phyloP scores from a whole-genome alignment of 2,329 filamentous ascomycete species.

The Arthroderma sp. region DNA sequence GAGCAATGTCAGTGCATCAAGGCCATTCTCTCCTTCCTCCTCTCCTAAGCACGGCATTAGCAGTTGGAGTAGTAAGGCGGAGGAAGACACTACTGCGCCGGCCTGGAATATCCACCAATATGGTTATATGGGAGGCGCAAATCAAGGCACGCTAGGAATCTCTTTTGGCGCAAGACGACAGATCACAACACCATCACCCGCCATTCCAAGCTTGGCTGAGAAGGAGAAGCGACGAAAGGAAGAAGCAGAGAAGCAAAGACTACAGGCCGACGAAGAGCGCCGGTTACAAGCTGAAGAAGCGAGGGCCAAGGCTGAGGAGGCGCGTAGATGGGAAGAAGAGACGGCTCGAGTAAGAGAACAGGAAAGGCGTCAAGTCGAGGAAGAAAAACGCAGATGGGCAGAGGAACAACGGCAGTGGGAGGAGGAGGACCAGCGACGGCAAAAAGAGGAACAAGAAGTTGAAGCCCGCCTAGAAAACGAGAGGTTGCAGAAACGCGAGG shows the following conservation, averaged over 20 bases:
- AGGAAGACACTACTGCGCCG: slow-evolving; percentile 68
- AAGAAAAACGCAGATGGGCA: slow-evolving; percentile 34
- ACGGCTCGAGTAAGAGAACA: slow-evolving; percentile 38
- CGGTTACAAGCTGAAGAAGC: slow-evolving; percentile 35
- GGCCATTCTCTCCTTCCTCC: slow-evolving; percentile 30
- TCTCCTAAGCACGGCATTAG: slow-evolving; percentile 47
- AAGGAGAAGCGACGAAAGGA: slow-evolving; percentile 59
- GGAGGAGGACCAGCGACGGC: slow-evolving; percentile 57
- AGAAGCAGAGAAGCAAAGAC: slow-evolving; percentile 40
- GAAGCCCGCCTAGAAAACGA: slow-evolving; percentile 56
- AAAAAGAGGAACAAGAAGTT: slow-evolving; percentile 58
- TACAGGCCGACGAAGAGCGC: slow-evolving; percentile 41
- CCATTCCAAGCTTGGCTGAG: slow-evolving; percentile 68
- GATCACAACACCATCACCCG: slow-evolving; percentile 70
- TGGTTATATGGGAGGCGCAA: slow-evolving; percentile 94
- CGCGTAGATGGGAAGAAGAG: slow-evolving; percentile 36
- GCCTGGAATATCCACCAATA: slow-evolving; percentile 99
- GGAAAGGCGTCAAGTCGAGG: slow-evolving; percentile 30
- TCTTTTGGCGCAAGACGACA: slow-evolving; percentile 83
- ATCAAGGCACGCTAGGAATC: slow-evolving; percentile 87
- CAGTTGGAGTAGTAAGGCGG: slow-evolving; percentile 77
- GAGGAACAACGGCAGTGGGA: slow-evolving; percentile 57
- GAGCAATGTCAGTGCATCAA: slow-evolving; percentile 44
- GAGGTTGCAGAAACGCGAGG: slow-evolving; percentile 45
- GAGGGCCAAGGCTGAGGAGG: slow-evolving; percentile 31